These are phyloP conservation scores for Penicillium lagena DNA, from an alignment of 495 filamentous ascomycete genomes.

Conservation along the genomic window DNA sequence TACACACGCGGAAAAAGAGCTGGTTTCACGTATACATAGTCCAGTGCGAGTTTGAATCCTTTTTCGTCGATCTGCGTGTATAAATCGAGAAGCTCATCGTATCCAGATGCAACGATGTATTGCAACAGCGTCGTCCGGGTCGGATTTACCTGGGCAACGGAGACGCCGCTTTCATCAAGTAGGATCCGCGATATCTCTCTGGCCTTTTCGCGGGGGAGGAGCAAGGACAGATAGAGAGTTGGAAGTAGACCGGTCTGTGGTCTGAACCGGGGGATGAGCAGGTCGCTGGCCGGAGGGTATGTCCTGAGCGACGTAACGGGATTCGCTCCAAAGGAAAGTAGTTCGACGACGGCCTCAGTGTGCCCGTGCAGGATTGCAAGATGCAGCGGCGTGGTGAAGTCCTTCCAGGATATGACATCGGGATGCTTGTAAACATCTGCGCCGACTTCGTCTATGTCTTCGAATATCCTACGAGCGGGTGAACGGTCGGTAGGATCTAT, in stretches of 20 bases:
- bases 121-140: conserved; percentile 55
- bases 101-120: conserved; percentile 38
- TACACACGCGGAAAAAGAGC: conserved; percentile 6
- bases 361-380: conserved; percentile 70
- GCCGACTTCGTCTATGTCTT: conserved; percentile 51
- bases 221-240: conserved; percentile 42
- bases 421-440: conserved; percentile 70
- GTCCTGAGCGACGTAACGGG: conserved; percentile 57
- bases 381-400: conserved; percentile 61
- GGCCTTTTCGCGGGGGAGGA: conserved; percentile 50
- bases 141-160: conserved; percentile 63
- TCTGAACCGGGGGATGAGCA: conserved; percentile 14
- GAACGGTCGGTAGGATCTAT: conserved; percentile 10
- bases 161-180: conserved; percentile 58
- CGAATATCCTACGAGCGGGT: conserved; percentile 22
- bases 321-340: conserved; percentile 74
- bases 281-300: conserved; percentile 46
- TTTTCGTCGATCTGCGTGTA: conserved; percentile 54
- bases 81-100: conserved; percentile 47
- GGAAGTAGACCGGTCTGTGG: conserved; percentile 46
- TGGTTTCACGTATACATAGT: conserved; percentile 43
- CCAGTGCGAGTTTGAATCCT: conserved; percentile 55
- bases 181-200: conserved; percentile 53
- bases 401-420: conserved; percentile 72
- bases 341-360: conserved; percentile 54